Conservation (phyloP, 2,329 filamentous ascomycete genomes). For the Zymoseptoria tritici region DNA sequence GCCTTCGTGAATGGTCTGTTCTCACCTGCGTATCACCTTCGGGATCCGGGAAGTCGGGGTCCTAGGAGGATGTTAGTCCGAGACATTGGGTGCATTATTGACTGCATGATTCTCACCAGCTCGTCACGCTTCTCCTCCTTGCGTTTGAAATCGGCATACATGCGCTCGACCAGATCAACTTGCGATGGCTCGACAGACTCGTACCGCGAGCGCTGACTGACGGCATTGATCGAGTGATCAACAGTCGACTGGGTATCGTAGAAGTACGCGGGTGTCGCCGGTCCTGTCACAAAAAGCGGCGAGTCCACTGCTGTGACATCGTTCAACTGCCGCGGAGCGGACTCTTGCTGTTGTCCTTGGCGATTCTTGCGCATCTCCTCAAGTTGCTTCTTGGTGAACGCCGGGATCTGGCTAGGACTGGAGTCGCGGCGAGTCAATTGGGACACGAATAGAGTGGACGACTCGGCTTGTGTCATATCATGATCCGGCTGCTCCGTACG, state of each 20-base stretch:
- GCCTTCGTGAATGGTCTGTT: not conserved
- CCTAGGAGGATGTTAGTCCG: not conserved
- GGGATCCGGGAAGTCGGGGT: not conserved
- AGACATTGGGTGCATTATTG: not conserved
- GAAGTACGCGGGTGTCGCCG: not conserved
- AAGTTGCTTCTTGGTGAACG: not conserved
- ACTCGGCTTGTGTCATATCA: not conserved
- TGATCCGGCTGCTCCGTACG: not conserved
- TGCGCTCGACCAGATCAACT: not conserved
- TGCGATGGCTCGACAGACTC: no score
- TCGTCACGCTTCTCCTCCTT: not conserved
- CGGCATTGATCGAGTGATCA: not conserved
- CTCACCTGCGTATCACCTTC: not conserved
- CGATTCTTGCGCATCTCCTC: not conserved
- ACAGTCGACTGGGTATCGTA: not conserved
- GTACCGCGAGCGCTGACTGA: not conserved
- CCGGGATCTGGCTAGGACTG: not conserved
- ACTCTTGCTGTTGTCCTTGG: not conserved
- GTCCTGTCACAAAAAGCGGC: not conserved
- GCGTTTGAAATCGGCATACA: not conserved
- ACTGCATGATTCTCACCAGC: not conserved
- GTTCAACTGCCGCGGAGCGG: not conserved
- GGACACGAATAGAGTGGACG: not conserved
- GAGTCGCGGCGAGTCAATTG: not conserved
- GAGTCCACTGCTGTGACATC: not conserved